These are phyloP conservation scores for Lasiodiplodia gonubiensis DNA, from an alignment of 2,329 filamentous ascomycete genomes.

Conservation along the genomic window DNA sequence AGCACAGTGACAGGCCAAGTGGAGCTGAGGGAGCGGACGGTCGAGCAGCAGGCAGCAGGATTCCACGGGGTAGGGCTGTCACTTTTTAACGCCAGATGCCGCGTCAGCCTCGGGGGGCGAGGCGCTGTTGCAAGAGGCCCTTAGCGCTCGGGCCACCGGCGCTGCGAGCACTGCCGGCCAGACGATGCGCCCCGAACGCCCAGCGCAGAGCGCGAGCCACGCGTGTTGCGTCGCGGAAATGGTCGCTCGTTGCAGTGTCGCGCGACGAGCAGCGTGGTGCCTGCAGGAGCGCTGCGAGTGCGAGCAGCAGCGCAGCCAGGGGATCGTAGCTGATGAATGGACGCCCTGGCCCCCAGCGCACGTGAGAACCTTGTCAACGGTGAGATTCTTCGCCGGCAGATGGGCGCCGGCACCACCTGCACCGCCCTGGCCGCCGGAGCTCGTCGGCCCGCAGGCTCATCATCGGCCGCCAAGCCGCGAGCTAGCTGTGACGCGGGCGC, in stretches of 20 bases:
- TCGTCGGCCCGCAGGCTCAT: constrained; percentile 4
- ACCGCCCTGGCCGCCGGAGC: background rate
- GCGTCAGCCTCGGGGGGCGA: constrained; percentile 26
- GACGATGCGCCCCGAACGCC: background rate
- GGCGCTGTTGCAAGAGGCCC: constrained; percentile 22
- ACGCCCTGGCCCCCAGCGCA: background rate
- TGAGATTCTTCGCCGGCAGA: constrained; percentile 1
- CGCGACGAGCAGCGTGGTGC: background rate
- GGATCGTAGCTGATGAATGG: background rate
- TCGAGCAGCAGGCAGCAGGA: constrained; percentile 26
- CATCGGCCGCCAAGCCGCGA: background rate
- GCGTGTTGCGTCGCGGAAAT: background rate
- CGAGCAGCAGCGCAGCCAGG: background rate
- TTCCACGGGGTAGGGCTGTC: constrained; percentile 27
- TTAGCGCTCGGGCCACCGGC: constrained; percentile 16
- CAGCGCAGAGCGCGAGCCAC: background rate
- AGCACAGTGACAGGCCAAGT: constrained; percentile 15
- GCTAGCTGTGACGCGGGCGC: constrained; percentile 16
- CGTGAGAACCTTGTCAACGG: background rate
- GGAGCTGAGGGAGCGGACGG: constrained; percentile 23
- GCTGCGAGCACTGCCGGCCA: constrained; percentile 6
- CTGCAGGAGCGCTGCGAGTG: constrained; percentile 6
- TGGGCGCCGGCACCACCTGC: background rate
- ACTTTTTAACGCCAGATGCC: constrained; percentile 27
- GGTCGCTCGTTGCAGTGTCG: constrained; percentile 2